Evolutionary conservation across 352 stramenopile genomes (phyloP), one percentile per base, ranked within the genome.

Genomic region (Discostella stelligera): DNA sequence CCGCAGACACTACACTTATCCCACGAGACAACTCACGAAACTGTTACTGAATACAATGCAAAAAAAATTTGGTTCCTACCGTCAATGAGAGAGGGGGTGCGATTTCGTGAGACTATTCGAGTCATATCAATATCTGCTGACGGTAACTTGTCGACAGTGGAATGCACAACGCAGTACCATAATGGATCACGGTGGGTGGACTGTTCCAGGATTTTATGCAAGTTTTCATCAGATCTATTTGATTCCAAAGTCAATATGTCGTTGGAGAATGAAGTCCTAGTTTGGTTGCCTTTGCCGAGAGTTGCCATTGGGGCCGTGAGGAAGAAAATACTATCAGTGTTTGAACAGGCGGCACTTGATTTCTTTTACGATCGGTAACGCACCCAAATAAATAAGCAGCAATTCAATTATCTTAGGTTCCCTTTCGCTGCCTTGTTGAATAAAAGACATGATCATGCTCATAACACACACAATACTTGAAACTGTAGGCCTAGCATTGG

Each of bases 291-390:
- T 18, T 59, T 79, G 25, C 71, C 71, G 37, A 53, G 54, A 25
- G 14, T 56, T 30, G 71, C 71, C 3, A 69, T 32, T 21, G 64
- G 58, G 18, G 72, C 62, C 7, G 65, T 80, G 20, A 11, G 14
- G n/a, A 71, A 71, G 7, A 80, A 80, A 50, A 80, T 80, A 30
- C n/a, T 61, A 32, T 66, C 72, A 8, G 56, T 74, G 32, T 80
- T 80, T 61, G 60, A 80, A 23, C 21, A 18, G 23, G 63, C 65
- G 27, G 62, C 46, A 46, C 13, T 71, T 7, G 54, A 73, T 23
- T 79, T 73, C 32, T 72, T 78, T 56, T 41, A 60, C n/a, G 39
- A 56, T 16, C 55, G 59, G 14, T 11, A 32, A 44, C 11, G 7
- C 37, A 3, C 11, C 2, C 37, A 44, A 44, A 14, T 44, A 44